Base-by-base conservation (phyloP, 1,284 basidiomycete genomes). In the Ustilago shanxiensis region DNA sequence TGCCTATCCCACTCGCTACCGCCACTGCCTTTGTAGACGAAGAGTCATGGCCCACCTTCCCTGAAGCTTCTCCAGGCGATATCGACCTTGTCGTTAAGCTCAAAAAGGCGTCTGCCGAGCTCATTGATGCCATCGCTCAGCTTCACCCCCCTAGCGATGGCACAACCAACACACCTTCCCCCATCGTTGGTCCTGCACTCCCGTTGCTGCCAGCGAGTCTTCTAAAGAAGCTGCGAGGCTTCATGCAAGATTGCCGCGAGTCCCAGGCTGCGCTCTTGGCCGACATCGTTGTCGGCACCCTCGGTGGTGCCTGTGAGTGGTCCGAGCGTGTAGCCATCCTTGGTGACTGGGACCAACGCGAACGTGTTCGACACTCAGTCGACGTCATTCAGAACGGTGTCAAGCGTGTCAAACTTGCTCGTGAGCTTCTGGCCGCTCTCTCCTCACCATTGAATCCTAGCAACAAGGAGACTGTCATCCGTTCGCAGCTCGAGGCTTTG, bases 251-350 rank as follows among this genome's bases (percentile, higher is more conserved):
- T 37, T 72, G 72, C 37, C 72, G 79, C 24, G 81, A 79, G 37
- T 76, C 72, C 6, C 70, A 78, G 37, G 74, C 77, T 10, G 77
- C 66, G 1, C 61, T 84, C 20, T 66, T 85, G 2, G 77, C 84
- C 53, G 84, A 86, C 50, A 72, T 86, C 35, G 66, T 85, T 31
- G 66, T 83, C 14, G 84, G 84, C 20, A 77, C 79, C 1, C 72
- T 86, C 22, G 84, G 84, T 9, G 84, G 84, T 41, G 79, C 84
- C 8, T 84, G 83, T 64, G 78, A 74, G 33, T 86, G 84, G 84
- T 66, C 77, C 6, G 77, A 81, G n/a, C 79, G 84, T 22, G 70
- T 85, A 14, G 60, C 66, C 35, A 71, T 85, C 49, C 77, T 86
- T 13, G 62, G 78, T 47, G 78, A 84, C n/a, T 79, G 71, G 66